Evolutionary conservation across 2,329 filamentous ascomycete species (phyloP), one percentile per base, ranked within the genome.

Genomic region (Colletotrichum phormii): DNA sequence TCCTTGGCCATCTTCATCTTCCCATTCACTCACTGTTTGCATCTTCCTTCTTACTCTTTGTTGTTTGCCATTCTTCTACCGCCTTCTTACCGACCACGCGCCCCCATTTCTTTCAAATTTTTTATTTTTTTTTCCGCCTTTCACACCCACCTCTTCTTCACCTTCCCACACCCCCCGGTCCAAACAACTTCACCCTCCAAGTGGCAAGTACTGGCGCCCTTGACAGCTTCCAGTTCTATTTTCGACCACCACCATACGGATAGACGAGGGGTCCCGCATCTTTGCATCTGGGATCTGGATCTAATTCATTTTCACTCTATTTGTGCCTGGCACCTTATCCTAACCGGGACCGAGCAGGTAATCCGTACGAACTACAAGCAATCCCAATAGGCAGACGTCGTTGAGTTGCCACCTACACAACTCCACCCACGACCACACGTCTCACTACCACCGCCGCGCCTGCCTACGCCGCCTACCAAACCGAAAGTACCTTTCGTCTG

Each of bases 161-260:
- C 59, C 42, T 24, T 31, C 5, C 11, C 37, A 24, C 11, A 15
- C 4, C 24, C 58, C 22, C 6, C 26, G 13, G 24, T 26, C 42
- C 55, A n/a, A 33, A 22, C 55, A 12, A 31, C 29, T 22, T 37
- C 31, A 59, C 22, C 22, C 35, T n/a, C 24, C 42, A 42, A 42
- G 37, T 42, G 37, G 37, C 37, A 49, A n/a, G 42, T 49, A 49
- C 42, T 49, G 42, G 15, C 15, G 42, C 42, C 42, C 33, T 66
- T 42, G 13, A 54, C 24, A 37, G 11, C 31, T 26, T 54, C 46
- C 24, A 71, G 35, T 54, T 60, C 46, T 33, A 71, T 58, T 54
- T 26, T 22, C 15, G 29, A 37, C 9, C 49, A 24, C 42, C 42
- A n/a, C 42, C 42, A 49, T 49, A 42, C 37, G 13, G 37, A 42